A percentile compares a stretch with the other conserved stretches of the same genome.
phyloP scores from a whole-genome alignment of 2,329 filamentous ascomycete species.

The Parafenestella ontariensis region DNA sequence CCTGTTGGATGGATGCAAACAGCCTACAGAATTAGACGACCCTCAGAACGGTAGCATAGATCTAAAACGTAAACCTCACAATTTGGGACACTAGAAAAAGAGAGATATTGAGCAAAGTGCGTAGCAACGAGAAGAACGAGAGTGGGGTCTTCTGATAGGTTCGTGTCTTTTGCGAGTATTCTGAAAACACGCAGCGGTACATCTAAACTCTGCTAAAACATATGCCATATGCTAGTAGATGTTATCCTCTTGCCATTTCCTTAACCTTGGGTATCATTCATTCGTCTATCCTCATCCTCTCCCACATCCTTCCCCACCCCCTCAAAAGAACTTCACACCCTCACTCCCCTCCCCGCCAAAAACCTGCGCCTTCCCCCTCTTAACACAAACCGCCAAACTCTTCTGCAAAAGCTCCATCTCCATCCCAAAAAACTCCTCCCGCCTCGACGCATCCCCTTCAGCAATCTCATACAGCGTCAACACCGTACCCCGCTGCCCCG shows the following conservation, averaged over 20 bases:
- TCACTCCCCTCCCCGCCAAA: slow-evolving; percentile 82
- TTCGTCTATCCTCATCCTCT: neutral
- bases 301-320: neutral
- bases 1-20: no score
- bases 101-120: no score
- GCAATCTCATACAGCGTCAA: slow-evolving; percentile 91
- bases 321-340: slow-evolving; percentile 89
- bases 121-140: no score
- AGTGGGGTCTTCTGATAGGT: neutral
- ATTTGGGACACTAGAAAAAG: no score
- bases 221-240: neutral
- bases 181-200: neutral
- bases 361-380: slow-evolving; percentile 89
- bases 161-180: neutral
- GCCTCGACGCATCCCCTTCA: slow-evolving; percentile 80
- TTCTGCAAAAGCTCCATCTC: slow-evolving; percentile 81
- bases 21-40: no score
- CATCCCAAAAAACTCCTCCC: slow-evolving; percentile 81
- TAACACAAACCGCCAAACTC: slow-evolving; percentile 81
- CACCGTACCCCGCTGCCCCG: slow-evolving; percentile 86
- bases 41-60: no score
- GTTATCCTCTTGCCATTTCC: neutral
- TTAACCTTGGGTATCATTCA: neutral
- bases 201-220: neutral
- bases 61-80: no score